phyloP scores from a whole-genome alignment of 345 rosid genomes.

The Salix exigua region DNA sequence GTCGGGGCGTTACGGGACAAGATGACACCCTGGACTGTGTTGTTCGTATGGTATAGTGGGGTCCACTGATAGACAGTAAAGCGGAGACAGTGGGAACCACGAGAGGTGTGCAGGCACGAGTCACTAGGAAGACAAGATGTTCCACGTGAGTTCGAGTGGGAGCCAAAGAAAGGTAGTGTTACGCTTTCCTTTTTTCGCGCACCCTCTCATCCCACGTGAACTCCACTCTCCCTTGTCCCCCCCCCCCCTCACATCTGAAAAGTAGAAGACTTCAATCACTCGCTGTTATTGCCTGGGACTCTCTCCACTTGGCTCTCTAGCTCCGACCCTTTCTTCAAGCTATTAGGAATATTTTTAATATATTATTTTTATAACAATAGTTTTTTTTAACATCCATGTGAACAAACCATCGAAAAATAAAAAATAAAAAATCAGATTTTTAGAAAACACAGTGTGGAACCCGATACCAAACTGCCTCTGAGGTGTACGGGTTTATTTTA shows the following conservation, averaged over 20 bases:
- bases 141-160: slow-evolving; percentile 46
- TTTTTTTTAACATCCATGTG: too few relatives aligned
- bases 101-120: slow-evolving; percentile 38
- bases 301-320: not conserved
- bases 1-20: slow-evolving; percentile 46
- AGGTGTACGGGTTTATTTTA: too few relatives aligned
- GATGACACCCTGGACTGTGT: slow-evolving; percentile 36
- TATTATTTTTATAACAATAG: too few relatives aligned
- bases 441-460: fast-evolving
- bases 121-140: slow-evolving; percentile 48
- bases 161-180: not conserved
- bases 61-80: not conserved
- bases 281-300: not conserved
- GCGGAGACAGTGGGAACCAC: slow-evolving; percentile 4
- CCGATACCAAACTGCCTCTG: fast-evolving
- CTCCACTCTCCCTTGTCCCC: slow-evolving; percentile 44
- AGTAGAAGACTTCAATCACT: not conserved
- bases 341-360: too few relatives aligned
- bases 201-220: slow-evolving; percentile 43
- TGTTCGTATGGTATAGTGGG: slow-evolving; percentile 12
- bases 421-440: too few relatives aligned
- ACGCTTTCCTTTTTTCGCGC: slow-evolving; percentile 30
- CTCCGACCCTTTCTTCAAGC: not conserved
- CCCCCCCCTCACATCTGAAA: not conserved
- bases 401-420: too few relatives aligned